Evolutionary conservation across 305 asterid genomes (phyloP), one percentile per base, ranked within the genome.

Genomic region (Solanum aculeatissimum): DNA sequence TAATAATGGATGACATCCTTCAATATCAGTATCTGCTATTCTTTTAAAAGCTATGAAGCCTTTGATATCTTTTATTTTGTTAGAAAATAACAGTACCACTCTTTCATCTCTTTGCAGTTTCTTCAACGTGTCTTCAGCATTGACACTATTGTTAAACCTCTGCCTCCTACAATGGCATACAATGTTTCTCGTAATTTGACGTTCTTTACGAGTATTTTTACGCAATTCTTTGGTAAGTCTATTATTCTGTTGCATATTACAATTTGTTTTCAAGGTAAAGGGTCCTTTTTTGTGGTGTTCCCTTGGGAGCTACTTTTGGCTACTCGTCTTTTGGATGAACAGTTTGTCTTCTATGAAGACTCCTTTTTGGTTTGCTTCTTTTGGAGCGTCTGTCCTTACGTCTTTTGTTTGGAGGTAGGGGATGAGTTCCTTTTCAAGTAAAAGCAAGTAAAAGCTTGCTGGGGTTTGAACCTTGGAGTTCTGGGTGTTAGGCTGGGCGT

Each of bases 131-230:
- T 95, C 58, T 95, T 94, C 86, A 95, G 97, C 93, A 89, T 95
- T 43, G 98, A 96, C 84, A 95, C 99, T 29, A 1, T 96, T 80
- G 98, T 95, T 65, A 97, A 95, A 84, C 99, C 98, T 84, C 97
- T 95, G 86, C 99, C 99, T 75, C 94, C 97, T 42, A 86, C 93
- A 85, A 92, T 94, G 94, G 96, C 93, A 2, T 95, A 95, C 87
- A 91, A 92, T 85, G 95, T 86, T 38, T 90, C 98, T 11, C 97
- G 98, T 85, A 95, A 94, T 90, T 89, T 96, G 93, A 83, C 90
- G 89, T 96, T 96, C 92, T 95, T 96, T 92, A 94, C 98, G 0
- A 92, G 98, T 86, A 96, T 97, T 90, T 97, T 97, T 86, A 95
- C 97, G 1, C 98, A 97, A 85, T 97, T 97, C 90, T 92, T 93